Evolutionary conservation across 129 eudicot genomes (phyloP), one percentile per base, ranked within the genome.

Genomic region (Helichrysum umbraculigerum): DNA sequence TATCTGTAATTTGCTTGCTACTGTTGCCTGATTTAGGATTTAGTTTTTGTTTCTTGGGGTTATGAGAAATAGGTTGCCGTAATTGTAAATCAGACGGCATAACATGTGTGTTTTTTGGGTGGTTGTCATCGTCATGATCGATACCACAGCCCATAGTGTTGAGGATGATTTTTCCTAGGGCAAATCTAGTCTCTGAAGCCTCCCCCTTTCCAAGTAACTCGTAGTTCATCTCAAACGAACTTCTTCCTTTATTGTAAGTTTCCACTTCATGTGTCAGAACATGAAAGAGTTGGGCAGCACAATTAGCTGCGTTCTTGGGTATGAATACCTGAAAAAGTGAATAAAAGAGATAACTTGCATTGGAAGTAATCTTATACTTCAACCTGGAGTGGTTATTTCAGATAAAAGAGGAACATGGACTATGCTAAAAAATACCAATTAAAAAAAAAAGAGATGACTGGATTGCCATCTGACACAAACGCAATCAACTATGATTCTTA

Each of bases 131-230:
- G 22, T 71, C 79, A 34, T 71, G 52, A 56, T 25, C 17, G 39
- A 34, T 54, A 33, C 57, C 70, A 35, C 72, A 65, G 76, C 85
- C 83, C 84, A 93, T 58, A 52, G 99, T 87, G 69, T 86, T 84
- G 76, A 89, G 34, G 17, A 94, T 87, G 69, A 94, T 82, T 70
- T 89, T 89, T 44, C 99, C 99, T 41, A 91, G 78, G 29, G 85
- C 91, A 79, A 88, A 84, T 82, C 92, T 83, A 35, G 85, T 73
- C 83, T 91, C 90, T 39, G 16, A 17, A 16, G 67, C 68, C 58
- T 87, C 65, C 7, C 97, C 91, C 11, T 73, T 78, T 70, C 78
- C 67, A 54, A 94, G 97, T 57, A 84, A 79, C 9, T 52, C 56
- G 79, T 87, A 75, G 35, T 91, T 44, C 54, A 91, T 83, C 68